These are phyloP conservation scores for Selaginella moellendorffii DNA, from an alignment of 75 land plant genomes.

Conservation along the genomic window DNA sequence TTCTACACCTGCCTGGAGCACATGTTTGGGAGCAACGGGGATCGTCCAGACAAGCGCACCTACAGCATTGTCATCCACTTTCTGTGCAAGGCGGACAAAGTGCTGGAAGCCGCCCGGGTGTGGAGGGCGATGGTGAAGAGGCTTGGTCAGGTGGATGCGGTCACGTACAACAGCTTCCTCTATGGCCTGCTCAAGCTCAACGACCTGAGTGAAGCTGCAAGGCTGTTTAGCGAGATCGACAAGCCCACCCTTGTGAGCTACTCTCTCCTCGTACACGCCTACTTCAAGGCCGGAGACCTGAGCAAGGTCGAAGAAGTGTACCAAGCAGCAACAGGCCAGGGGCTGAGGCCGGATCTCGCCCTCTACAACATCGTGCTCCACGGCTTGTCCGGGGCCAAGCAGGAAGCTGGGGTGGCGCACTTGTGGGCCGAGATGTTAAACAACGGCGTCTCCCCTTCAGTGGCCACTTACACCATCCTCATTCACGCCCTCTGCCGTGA, in stretches of 20 bases:
- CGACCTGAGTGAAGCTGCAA: background rate
- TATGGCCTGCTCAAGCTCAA: background rate
- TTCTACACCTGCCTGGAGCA: background rate
- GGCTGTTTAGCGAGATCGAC: background rate
- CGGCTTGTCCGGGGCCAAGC: background rate
- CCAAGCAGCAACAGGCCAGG: background rate
- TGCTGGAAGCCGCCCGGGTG: background rate
- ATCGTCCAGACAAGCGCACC: background rate
- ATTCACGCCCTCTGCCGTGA: background rate
- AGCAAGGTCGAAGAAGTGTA: background rate
- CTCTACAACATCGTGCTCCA: background rate
- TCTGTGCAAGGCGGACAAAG: background rate
- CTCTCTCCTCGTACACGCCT: background rate
- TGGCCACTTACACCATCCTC: constrained; percentile 2
- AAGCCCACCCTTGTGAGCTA: background rate
- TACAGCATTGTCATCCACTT: background rate
- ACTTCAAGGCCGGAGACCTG: background rate
- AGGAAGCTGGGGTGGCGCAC: background rate
- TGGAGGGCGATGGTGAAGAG: background rate
- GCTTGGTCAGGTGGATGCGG: background rate
- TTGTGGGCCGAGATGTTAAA: background rate
- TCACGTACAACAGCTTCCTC: background rate
- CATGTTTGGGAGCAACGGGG: background rate
- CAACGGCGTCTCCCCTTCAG: background rate
- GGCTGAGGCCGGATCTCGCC: background rate